phyloP scores from a whole-genome alignment of 2,329 filamentous ascomycete species.

The Cladophialophora bantiana region DNA sequence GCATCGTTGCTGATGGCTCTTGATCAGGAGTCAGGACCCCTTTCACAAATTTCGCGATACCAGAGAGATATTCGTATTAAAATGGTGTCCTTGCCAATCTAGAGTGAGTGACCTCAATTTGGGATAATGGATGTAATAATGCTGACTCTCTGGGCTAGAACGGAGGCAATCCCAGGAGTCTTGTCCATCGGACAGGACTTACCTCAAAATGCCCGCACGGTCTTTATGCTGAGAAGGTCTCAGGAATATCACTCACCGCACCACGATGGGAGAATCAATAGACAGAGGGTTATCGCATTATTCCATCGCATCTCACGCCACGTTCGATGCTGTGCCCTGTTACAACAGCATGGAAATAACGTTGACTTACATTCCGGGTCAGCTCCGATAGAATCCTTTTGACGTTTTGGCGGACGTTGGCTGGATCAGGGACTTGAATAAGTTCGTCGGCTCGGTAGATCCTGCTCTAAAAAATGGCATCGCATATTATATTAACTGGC shows the following conservation, averaged over 20 bases:
- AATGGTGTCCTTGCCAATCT: constrained; percentile 31
- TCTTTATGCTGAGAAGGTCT: constrained; percentile 41
- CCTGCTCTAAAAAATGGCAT: constrained; percentile 64
- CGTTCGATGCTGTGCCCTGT: constrained; percentile 14
- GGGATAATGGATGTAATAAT: neutral
- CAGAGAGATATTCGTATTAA: constrained; percentile 30
- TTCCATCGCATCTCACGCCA: constrained; percentile 62
- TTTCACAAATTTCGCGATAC: constrained; percentile 26
- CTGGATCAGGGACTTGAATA: constrained; percentile 66
- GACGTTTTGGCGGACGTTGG: constrained; percentile 57
- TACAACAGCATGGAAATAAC: neutral
- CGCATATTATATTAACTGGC: constrained; percentile 64
- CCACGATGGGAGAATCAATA: constrained; percentile 65
- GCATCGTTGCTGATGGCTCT: constrained; percentile 1
- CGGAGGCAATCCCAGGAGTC: constrained; percentile 48
- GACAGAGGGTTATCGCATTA: constrained; percentile 65
- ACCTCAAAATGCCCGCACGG: constrained; percentile 48
- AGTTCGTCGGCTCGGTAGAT: constrained; percentile 65
- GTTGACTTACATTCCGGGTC: constrained; percentile 56
- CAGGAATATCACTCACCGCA: constrained; percentile 65
- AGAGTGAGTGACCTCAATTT: constrained; percentile 68
- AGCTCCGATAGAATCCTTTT: constrained; percentile 63
- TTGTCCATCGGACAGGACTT: constrained; percentile 49
- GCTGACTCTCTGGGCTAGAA: constrained; percentile 13
- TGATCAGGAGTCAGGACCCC: constrained; percentile 9